Evolutionary conservation across 768 basidiomycete genomes (phyloP).

Genomic region (Gyrodon lividus): DNA sequence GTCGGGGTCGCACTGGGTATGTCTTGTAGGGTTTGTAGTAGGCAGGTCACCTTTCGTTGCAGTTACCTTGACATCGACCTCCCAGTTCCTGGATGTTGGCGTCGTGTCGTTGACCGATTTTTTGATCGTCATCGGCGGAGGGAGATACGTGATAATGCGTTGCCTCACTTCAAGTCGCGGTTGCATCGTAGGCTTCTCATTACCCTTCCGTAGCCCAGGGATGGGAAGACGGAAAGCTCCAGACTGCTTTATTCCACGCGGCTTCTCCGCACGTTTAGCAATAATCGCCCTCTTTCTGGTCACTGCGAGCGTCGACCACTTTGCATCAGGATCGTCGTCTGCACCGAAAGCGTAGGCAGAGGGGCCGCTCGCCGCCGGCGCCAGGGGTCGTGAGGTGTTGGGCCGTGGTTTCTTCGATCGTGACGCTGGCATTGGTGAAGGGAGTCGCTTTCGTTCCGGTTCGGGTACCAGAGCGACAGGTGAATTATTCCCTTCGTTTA

Average conservation of each 20-base stretch:
- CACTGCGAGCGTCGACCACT: constrained; percentile 5
- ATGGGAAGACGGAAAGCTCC: constrained; percentile 24
- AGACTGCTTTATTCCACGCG: constrained; percentile 13
- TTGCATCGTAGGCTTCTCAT: not conserved
- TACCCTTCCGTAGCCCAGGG: not conserved
- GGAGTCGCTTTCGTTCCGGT: constrained; percentile 2
- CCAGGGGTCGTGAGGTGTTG: not conserved
- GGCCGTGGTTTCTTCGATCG: constrained; percentile 1
- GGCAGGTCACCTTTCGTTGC: not conserved
- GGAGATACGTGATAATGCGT: constrained; percentile 31
- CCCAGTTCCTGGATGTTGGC: not conserved
- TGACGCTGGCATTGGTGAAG: constrained; percentile 1
- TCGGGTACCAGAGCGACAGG: not conserved
- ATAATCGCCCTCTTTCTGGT: constrained; percentile 1
- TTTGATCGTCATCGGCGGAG: constrained; percentile 19
- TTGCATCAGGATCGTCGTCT: constrained; percentile 19
- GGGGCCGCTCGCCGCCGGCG: not conserved
- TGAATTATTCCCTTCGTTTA: not conserved
- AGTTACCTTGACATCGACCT: not conserved
- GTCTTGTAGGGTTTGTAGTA: not conserved
- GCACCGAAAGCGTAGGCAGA: constrained; percentile 21
- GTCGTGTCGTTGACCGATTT: not conserved
- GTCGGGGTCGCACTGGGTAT: not conserved
- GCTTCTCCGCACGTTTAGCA: not conserved
- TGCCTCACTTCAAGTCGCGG: not conserved